Evolutionary conservation across 176 grass and related monocot genomes (phyloP), one percentile per base, ranked within the genome.

Genomic region (Pontederia paniculata): DNA sequence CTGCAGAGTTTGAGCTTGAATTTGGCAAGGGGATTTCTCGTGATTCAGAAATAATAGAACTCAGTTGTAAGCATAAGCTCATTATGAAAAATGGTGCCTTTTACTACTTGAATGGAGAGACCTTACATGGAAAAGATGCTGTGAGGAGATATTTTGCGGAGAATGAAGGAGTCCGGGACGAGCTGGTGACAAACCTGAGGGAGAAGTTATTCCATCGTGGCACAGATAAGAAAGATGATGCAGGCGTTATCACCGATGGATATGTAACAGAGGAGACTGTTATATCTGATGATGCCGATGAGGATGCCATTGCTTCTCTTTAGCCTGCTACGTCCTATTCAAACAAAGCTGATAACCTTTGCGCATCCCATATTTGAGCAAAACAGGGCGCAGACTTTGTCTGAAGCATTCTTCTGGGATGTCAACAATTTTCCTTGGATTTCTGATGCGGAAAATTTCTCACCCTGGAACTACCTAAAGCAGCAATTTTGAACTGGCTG

Each of bases 1-100:
- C 63, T 50, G 83, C 83, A 20, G 68, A 84, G 15, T 91, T 97
- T 72, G 93, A 97, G 12, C 72, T 97, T 54, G 86, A 91, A 49
- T 97, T 87, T 69, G 93, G 93, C 17, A 97, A 91, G 63, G 86
- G 93, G 18, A 90, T 97, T 71, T 79, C 23, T 65, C 77, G 80
- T 21, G 79, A 75, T 17, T 97, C 86, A 5, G 93, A 97, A 58
- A 60, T 97, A 72, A 23, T 90, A 53, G 93, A 90, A 16, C 45
- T 90, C 2, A 83, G 86, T 10, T 9, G 80, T 23, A 97, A 97
- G 66, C 68, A 84, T 75, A 88, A 90, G 65, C 68, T 83, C 68
- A 41, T 97, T 17, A 62, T 63, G 25, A 97, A 84, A 69, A 13
- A 17, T 23, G 68, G 73, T 2, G 49, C 71, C 1, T 65, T 11